Base-by-base conservation (phyloP, 441 rosid genomes). In the Gossypium gossypioides region DNA sequence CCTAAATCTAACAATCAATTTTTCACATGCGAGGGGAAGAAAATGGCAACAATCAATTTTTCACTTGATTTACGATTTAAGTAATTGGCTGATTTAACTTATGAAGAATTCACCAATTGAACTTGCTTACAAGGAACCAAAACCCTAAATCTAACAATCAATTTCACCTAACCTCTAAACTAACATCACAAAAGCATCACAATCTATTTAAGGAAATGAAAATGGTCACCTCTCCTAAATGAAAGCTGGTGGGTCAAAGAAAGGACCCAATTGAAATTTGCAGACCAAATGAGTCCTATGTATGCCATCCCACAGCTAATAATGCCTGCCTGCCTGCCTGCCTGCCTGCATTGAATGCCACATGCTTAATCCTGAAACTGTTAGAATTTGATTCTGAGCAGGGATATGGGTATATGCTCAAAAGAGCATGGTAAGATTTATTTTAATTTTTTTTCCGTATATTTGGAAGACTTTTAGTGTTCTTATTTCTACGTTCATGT, bases 281-380 rank as follows among this genome's bases (percentile, higher is more conserved):
- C 85, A n/a, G 91, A 18, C 25, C 66, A 78, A 85, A 79, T 88
- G 76, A 0, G 91, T 61, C 22, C 22, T 51, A 51, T 51, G 56
- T 51, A 51, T 51, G 19, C 21, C 21, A 51, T 51, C 55, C 55
- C 21, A 4, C 93, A 88, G 78, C 89, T 89, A 42, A 90, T 74
- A 64, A 52, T 16, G 24, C 57, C 24, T 27, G 6, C 32, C 32
- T 16, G 24, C 57, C 24, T 27, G 6, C 32, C 32, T 81, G 86
- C 67, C 9, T 81, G 86, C 68, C 9, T 78, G n/a, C 75, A 80
- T 10, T 90, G 88, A 73, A 81, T 58, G 67, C 74, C 59, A 62
- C 97, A 91, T 0, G 91, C 84, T 72, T 81, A 70, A 32, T 88
- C 89, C 71, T 81, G 87, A 51, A 82, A 82, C 84, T 46, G 92